Evolutionary conservation across 495 filamentous ascomycete genomes (phyloP), one percentile per base, ranked within the genome.

Genomic region (Neurospora tetraspora): DNA sequence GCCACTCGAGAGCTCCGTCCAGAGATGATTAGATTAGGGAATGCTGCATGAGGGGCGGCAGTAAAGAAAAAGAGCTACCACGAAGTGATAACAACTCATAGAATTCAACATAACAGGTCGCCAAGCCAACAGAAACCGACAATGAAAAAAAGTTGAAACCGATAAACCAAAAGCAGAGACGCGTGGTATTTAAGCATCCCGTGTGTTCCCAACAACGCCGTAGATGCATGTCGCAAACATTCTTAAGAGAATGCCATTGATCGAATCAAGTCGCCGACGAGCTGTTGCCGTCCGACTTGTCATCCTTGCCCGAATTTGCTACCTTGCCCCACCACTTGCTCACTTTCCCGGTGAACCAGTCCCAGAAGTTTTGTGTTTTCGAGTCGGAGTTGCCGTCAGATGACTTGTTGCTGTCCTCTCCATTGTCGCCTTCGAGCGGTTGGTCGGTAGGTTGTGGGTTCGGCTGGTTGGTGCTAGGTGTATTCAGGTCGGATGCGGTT

Each of bases 271-370:
- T 16, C 53, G 53, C 6, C 16, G 53, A 34, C 12, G 53, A 65
- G 53, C 16, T 36, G 6, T 47, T 40, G 16, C 53, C 43, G 12
- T 42, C 70, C 6, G 37, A 53, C 6, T 61, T 70, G 7, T 43
- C 69, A 68, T 70, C 70, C 39, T 73, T 20, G 7, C 65, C 65
- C n/a, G 70, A 6, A 9, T 80, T 79, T 4, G 76, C 78, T 7
- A 86, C 75, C 43, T 82, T 78, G 6, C 79, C 81, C 74, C 85
- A 81, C 61, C 84, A 75, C 20, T 81, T 76, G 53, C 81, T 76
- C 2, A 87, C 74, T 75, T 86, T 83, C 14, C 81, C 82, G 18
- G 80, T 83, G 37, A 87, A 78, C 86, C 86, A 88, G 37, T 85
- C 78, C 85, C 83, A 85, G 69, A 84, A 86, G 1, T 76, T 71